Base-by-base conservation (phyloP, 2,329 filamentous ascomycete species). In the Alternaria tenuissima region DNA sequence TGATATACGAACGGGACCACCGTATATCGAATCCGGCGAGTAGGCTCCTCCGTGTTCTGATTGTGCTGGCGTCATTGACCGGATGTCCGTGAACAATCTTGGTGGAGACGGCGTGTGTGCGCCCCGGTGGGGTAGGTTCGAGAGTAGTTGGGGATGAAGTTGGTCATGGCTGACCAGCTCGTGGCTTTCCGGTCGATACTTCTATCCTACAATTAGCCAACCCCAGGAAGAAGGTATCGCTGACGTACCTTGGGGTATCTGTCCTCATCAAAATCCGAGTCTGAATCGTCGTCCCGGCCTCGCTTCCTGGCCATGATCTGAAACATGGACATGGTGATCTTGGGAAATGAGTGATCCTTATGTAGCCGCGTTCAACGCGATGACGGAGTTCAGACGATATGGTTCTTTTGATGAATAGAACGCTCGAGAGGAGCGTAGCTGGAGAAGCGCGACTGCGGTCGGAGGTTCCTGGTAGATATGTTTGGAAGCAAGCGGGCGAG, bases 271-370 rank as follows among this genome's bases (percentile, higher is more conserved):
- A 65, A 70, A 8, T 75, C 74, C 11, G 64, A 70, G 51, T 77
- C 73, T 7, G 71, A 74, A 52, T 76, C 75, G 61, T 75, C 72
- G 26, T 76, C 76, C 52, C 76, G 67, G 14, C 66, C 64, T 36
- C 76, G 73, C 65, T 78, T 76, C 55, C 66, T 64, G 55, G 56
- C 61, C 68, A 68, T 69, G 39, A 64, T 62, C 11, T 75, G 71
- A 62, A 74, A 75, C 59, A 71, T 61, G 52, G 76, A 69, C 75
- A 78, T 78, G 51, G 30, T 62, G 59, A 46, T 57, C 41, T 64
- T 59, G 36, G 46, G 46, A 20, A 53, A 59, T 20, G 26, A 30
- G 36, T 51, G 32, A 30, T 48, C 38, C 30, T 42, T 44, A 18
- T 59, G 53, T 28, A 48, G 57, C 58, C 46, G 55, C 56, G 70